Evolutionary conservation across 495 filamentous ascomycete species (phyloP).

Genomic region (Stereocaulon alpinum): DNA sequence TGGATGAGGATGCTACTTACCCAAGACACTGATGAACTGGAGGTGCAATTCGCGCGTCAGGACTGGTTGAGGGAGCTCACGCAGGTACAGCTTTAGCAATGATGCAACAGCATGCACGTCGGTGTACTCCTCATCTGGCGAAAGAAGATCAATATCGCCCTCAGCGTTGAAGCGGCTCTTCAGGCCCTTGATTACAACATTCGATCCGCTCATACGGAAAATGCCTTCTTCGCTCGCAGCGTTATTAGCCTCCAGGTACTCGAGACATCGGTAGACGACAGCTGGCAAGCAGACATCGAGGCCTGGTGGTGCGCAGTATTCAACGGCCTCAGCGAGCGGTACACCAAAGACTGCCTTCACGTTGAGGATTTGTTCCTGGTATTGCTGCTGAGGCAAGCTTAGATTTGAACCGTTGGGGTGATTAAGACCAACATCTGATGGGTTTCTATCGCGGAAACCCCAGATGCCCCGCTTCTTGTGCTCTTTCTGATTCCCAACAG

Average conservation of each 20-base stretch:
- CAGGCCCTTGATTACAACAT: conserved; percentile 81
- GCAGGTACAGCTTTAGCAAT: conserved; percentile 84
- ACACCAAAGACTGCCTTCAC: conserved; percentile 77
- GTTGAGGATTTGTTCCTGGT: conserved; percentile 43
- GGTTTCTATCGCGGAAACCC: conserved; percentile 67
- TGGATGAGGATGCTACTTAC: conserved; percentile 38
- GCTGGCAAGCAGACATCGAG: conserved; percentile 67
- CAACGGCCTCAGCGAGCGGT: conserved; percentile 75
- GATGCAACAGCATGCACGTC: conserved; percentile 96
- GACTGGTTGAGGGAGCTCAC: conserved; percentile 83
- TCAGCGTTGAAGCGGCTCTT: conserved; percentile 88
- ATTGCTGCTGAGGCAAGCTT: conserved; percentile 31
- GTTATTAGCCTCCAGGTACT: conserved; percentile 78
- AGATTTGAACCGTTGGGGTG: conserved; percentile 31
- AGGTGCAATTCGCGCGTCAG: conserved; percentile 83
- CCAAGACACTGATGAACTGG: conserved; percentile 78
- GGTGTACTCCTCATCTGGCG: conserved; percentile 69
- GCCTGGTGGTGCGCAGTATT: conserved; percentile 62
- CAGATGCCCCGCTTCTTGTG: conserved; percentile 88
- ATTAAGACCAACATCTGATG: conserved; percentile 44
- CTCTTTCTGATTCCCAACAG: conserved; percentile 61
- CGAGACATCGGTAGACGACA: conserved; percentile 94
- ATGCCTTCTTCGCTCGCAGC: conserved; percentile 87
- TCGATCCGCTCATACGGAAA: conserved; percentile 90
- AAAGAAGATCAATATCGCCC: conserved; percentile 79